phyloP scores from a whole-genome alignment of 495 filamentous ascomycete species.

The Eremomyces bilateralis region DNA sequence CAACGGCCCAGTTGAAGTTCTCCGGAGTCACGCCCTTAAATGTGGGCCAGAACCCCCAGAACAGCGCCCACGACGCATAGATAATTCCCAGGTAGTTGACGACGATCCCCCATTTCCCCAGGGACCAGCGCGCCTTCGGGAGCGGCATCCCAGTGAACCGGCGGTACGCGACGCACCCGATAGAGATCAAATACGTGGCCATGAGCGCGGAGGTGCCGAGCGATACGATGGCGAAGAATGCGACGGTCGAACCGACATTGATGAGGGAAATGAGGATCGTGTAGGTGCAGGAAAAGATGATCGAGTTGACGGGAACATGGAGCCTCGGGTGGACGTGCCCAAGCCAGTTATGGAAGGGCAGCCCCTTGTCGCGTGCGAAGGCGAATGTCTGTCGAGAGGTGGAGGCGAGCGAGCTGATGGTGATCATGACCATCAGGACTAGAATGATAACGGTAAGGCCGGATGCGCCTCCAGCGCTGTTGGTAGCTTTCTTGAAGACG shows the following conservation, averaged over 20 bases:
- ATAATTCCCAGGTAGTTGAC: slow-evolving; percentile 14
- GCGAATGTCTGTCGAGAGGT: slow-evolving; percentile 10
- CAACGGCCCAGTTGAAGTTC: slow-evolving; percentile 14
- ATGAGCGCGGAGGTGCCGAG: slow-evolving; percentile 6
- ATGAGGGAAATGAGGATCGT: slow-evolving; percentile 9
- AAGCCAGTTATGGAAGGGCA: slow-evolving; percentile 4
- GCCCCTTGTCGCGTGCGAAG: slow-evolving; percentile 12
- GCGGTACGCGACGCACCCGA: slow-evolving; percentile 1
- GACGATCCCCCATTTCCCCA: slow-evolving; percentile 13
- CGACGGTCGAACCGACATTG: slow-evolving; percentile 9
- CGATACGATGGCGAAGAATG: slow-evolving; percentile 11
- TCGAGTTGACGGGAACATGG: slow-evolving; percentile 9
- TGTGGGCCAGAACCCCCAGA: slow-evolving; percentile 18
- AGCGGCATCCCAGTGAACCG: slow-evolving; percentile 8
- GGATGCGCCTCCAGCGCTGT: slow-evolving; percentile 1
- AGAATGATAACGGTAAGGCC: slow-evolving; percentile 9
- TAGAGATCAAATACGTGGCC: slow-evolving; percentile 5
- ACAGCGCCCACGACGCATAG: slow-evolving; percentile 11
- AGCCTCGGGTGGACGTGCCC: slow-evolving; percentile 1
- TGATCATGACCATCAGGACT: slow-evolving; percentile 10
- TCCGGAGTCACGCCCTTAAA: slow-evolving; percentile 6
- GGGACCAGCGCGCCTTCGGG: slow-evolving; percentile 12
- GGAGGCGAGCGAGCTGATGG: slow-evolving; percentile 9
- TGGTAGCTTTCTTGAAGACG: slow-evolving; percentile 8
- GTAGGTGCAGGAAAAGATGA: slow-evolving; percentile 7